A percentile compares a stretch with the other conserved stretches of the same genome.
phyloP scores from a whole-genome alignment of 2,329 filamentous ascomycete genomes.

The Rhynchosporium graminicola region DNA sequence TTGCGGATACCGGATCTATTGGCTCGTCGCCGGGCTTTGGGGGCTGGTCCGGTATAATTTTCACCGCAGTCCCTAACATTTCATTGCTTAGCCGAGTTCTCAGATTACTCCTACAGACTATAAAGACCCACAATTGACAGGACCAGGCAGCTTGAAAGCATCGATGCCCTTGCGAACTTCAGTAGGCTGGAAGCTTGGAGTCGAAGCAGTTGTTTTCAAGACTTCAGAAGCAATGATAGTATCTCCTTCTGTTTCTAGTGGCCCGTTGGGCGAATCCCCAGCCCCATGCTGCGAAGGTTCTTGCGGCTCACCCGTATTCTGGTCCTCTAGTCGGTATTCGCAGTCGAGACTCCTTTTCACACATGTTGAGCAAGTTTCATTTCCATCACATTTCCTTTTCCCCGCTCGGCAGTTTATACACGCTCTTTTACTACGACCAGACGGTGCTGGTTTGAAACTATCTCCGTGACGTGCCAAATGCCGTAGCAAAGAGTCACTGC shows the following conservation, averaged over 20 bases:
- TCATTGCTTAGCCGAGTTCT: neutral
- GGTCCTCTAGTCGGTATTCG: constrained; percentile 37
- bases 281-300: neutral
- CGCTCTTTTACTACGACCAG: constrained; percentile 43
- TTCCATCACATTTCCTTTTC: constrained; percentile 49
- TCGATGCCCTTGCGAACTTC: neutral
- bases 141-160: constrained; percentile 9
- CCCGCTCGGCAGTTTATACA: constrained; percentile 49
- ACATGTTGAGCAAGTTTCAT: constrained; percentile 44
- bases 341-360: constrained; percentile 44
- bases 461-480: constrained; percentile 35
- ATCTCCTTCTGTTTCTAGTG: constrained; percentile 3
- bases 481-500: constrained; percentile 35
- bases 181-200: neutral
- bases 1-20: constrained; percentile 24
- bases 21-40: neutral
- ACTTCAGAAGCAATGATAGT: neutral
- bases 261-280: neutral
- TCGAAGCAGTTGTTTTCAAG: neutral
- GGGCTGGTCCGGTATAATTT: neutral
- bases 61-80: neutral
- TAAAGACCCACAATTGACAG: constrained; percentile 5
- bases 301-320: neutral
- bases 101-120: neutral
- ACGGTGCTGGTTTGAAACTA: constrained; percentile 29